Evolutionary conservation across 2,329 filamentous ascomycete genomes (phyloP), one percentile per base, ranked within the genome.

Genomic region (Colletotrichum navitas): DNA sequence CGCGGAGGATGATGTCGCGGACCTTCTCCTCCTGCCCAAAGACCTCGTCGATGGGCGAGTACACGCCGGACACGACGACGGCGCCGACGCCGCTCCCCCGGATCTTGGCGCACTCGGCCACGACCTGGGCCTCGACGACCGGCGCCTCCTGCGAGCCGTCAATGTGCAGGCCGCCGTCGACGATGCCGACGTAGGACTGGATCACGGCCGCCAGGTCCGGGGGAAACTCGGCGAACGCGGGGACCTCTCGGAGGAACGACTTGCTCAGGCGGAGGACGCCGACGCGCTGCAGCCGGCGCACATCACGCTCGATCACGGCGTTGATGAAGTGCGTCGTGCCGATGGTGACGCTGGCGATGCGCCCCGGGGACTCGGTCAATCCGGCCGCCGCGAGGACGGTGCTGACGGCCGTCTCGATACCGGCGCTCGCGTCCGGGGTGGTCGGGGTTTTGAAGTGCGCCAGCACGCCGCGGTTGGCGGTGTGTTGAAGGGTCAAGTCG

Each of bases 251-350:
- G 2, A 85, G 84, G 72, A 87, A 89, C 0, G 86, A 85, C 0
- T 86, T 85, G 63, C 85, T 87, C 5, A 90, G 82, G 1, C 88
- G 83, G 18, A 90, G 75, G 1, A 89, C 86, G 1, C 86, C 88
- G 2, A 89, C 87, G 3, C 78, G 80, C 21, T 83, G 81, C 2
- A 90, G 76, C 2, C 86, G 82, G 1, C 81, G 76, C 8, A 79
- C 80, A 73, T 89, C 87, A 54, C 84, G 81, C 76, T 89, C 87
- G 1, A 90, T 81, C 1, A 90, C 85, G 7, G 87, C 87, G 72
- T 90, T 90, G 75, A 89, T 83, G 74, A 90, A 90, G 71, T 90
- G 87, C 0, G 87, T 89, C 1, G 85, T 87, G 60, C 86, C 86
- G 71, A 88, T 86, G 3, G 85, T 86, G 18, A 88, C 83, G 72